These are phyloP conservation scores for Strobilomyces echinocephalus DNA, from an alignment of 768 basidiomycete genomes.

Conservation along the genomic window DNA sequence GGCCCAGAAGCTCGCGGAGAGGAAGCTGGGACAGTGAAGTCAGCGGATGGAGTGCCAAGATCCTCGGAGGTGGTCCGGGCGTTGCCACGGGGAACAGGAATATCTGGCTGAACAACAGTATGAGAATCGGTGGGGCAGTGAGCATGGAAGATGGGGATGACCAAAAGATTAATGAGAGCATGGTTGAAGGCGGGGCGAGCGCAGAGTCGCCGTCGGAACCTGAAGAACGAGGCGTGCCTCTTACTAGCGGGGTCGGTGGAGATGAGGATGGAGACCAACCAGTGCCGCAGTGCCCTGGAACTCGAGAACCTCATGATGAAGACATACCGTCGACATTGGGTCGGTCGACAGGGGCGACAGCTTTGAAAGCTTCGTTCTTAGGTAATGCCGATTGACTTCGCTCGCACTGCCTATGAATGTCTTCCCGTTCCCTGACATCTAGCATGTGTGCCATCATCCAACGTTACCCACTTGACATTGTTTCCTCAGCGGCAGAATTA, in stretches of 20 bases:
- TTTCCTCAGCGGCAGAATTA: neutral
- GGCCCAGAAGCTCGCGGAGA: conserved; percentile 79
- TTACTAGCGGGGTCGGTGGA: neutral
- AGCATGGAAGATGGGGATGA: conserved; percentile 42
- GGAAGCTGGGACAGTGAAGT: conserved; percentile 91
- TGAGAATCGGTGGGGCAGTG: conserved; percentile 50
- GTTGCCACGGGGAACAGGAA: conserved; percentile 51
- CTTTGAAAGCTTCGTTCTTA: conserved; percentile 9
- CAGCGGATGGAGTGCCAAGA: conserved; percentile 80
- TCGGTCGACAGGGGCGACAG: conserved; percentile 22
- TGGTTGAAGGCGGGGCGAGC: conserved; percentile 13
- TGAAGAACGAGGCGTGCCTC: conserved; percentile 6
- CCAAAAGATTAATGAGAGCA: conserved; percentile 26
- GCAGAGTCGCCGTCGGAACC: conserved; percentile 6
- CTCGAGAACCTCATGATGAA: conserved; percentile 11
- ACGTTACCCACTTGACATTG: neutral
- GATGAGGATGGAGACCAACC: conserved; percentile 5
- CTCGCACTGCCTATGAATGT: neutral
- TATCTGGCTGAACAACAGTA: conserved; percentile 56
- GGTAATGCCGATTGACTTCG: conserved; percentile 2
- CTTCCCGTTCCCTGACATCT: neutral
- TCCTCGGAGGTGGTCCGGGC: conserved; percentile 44
- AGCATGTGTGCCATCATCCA: neutral
- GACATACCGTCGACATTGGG: conserved; percentile 24
- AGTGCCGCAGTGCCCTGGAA: conserved; percentile 3